Evolutionary conservation across 805 yeast genomes (phyloP).

Genomic region (Ogataea paraovalis): DNA sequence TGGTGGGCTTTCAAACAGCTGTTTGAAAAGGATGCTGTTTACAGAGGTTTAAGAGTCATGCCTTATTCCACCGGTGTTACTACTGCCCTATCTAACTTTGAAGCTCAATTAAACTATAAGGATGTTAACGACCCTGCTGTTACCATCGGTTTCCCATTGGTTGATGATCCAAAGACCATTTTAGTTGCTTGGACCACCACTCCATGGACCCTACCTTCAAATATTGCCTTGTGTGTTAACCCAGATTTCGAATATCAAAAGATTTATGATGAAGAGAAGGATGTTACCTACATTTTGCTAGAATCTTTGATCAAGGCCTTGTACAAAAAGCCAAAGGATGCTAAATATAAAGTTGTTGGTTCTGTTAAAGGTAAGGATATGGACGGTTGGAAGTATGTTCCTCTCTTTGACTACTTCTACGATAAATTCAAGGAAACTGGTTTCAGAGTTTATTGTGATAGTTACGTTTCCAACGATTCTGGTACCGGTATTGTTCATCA

Average conservation of each 20-base stretch:
- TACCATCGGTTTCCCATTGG: slow-evolving; percentile 80
- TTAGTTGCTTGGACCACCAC: slow-evolving; percentile 99
- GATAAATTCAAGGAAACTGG: slow-evolving; percentile 73
- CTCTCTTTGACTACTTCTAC: slow-evolving; percentile 77
- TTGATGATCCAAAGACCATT: slow-evolving; percentile 74
- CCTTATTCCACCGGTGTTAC: slow-evolving; percentile 98
- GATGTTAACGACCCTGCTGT: slow-evolving; percentile 97
- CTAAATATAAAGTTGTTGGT: slow-evolving; percentile 79
- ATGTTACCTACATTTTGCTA: slow-evolving; percentile 74
- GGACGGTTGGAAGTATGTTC: slow-evolving; percentile 75
- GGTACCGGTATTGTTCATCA: slow-evolving; percentile 99
- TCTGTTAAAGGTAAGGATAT: slow-evolving; percentile 75
- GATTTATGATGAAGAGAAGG: slow-evolving; percentile 84
- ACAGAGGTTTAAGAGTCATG: slow-evolving; percentile 96
- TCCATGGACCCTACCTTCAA: slow-evolving; percentile 98
- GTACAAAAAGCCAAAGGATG: slow-evolving; percentile 93
- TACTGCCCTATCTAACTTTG: slow-evolving; percentile 94
- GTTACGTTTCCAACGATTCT: slow-evolving; percentile 84
- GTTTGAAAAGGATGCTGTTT: slow-evolving; percentile 80
- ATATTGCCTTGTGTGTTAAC: slow-evolving; percentile 86
- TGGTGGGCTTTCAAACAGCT: slow-evolving; percentile 98
- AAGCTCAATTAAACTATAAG: slow-evolving; percentile 97
- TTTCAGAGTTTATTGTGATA: slow-evolving; percentile 77
- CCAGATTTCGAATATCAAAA: slow-evolving; percentile 89
- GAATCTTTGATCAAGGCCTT: slow-evolving; percentile 79